These are phyloP conservation scores for Limnanthes douglasii DNA, from an alignment of 345 rosid genomes.

Conservation along the genomic window DNA sequence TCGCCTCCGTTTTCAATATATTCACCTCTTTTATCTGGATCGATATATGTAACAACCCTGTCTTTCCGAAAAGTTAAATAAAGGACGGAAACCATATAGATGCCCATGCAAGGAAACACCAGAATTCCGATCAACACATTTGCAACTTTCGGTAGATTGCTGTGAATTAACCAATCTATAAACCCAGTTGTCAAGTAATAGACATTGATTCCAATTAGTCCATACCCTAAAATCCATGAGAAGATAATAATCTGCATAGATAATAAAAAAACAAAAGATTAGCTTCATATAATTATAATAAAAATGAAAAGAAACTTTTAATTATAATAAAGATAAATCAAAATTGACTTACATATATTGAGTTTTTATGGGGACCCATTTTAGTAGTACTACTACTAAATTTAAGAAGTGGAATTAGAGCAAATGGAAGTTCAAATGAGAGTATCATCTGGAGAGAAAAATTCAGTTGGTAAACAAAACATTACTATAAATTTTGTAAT, in stretches of 20 bases:
- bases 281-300: too few relatives aligned
- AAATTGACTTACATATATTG: conserved; percentile 30
- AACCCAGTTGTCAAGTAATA: conserved; percentile 43
- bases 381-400: conserved; percentile 51
- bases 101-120: conserved; percentile 40
- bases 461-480: too few relatives aligned
- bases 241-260: conserved; percentile 26
- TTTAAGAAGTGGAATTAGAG: conserved; percentile 57
- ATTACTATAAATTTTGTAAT: too few relatives aligned
- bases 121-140: conserved; percentile 30
- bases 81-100: conserved; percentile 25
- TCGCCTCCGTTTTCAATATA: too few relatives aligned
- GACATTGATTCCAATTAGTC: conserved; percentile 41
- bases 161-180: conserved; percentile 32
- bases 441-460: conserved; percentile 39
- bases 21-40: conserved; percentile 23
- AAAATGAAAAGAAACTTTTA: too few relatives aligned
- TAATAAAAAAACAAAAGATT: neutral
- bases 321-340: too few relatives aligned
- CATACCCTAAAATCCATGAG: conserved; percentile 43
- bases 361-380: conserved; percentile 65
- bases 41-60: conserved; percentile 16
- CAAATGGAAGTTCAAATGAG: conserved; percentile 65
- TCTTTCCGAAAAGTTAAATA: conserved; percentile 39
- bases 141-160: conserved; percentile 18